A percentile compares a stretch with the other conserved stretches of the same genome.
Evolutionary conservation across 2,329 filamentous ascomycete species (phyloP).

Genomic region (Aspergillus nomiae): DNA sequence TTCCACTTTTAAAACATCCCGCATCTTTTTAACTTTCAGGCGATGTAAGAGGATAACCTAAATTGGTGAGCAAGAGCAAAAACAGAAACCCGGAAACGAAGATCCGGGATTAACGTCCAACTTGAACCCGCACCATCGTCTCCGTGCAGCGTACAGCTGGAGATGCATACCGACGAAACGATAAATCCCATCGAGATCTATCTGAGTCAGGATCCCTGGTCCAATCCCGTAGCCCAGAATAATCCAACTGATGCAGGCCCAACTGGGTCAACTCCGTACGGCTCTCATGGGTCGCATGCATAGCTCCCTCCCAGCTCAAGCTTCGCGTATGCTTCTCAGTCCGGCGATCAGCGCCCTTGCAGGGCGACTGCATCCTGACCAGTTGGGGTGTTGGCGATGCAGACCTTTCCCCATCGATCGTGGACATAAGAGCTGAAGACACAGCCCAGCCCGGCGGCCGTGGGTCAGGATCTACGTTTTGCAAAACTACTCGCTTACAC

Average conservation of each 20-base stretch:
- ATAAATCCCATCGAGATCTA: not conserved
- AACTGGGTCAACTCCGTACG: not conserved
- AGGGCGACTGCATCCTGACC: not conserved
- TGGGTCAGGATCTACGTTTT: not conserved
- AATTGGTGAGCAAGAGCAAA: too few species aligned
- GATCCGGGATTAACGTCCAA: not conserved
- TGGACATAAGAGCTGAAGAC: not conserved
- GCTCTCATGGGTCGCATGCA: too few species aligned
- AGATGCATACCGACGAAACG: not conserved
- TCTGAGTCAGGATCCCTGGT: not conserved
- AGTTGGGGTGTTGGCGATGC: not conserved
- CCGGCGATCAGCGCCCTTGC: slow-evolving; percentile 3
- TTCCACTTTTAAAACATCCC: not conserved
- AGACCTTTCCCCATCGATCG: not conserved
- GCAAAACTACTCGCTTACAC: too few species aligned
- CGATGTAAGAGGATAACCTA: not conserved
- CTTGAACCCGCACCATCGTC: not conserved
- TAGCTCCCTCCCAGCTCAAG: too few species aligned
- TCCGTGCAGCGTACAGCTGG: not conserved
- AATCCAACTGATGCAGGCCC: not conserved
- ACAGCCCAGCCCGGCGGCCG: too few species aligned
- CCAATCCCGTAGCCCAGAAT: not conserved
- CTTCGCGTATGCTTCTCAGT: not conserved
- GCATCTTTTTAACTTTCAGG: not conserved
- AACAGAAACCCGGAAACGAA: not conserved